Conservation (phyloP, 2,329 filamentous ascomycete species). For the Falciphora oryzae region DNA sequence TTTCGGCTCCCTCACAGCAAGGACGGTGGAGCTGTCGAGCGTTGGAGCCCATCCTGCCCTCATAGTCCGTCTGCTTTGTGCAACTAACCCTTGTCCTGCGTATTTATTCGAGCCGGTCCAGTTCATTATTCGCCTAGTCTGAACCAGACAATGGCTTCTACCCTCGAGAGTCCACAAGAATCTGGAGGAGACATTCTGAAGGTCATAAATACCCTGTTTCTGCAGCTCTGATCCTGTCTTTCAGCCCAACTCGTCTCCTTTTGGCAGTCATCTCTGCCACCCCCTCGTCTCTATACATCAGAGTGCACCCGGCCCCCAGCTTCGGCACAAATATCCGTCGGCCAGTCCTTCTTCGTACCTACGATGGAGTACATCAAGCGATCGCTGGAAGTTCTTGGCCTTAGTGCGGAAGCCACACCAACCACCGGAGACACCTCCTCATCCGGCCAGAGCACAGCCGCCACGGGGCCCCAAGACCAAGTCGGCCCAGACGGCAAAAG, state of each 20-base stretch:
- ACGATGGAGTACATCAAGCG: neutral
- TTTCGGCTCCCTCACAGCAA: neutral
- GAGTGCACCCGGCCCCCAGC: neutral
- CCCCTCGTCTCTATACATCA: neutral
- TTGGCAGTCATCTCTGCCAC: neutral
- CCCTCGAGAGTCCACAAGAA: neutral
- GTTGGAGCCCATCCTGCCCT: neutral
- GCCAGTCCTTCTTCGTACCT: neutral
- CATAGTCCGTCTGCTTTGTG: neutral
- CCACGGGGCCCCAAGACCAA: neutral
- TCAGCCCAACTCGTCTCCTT: too few species aligned
- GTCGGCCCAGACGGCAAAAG: neutral
- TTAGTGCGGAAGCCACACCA: too few species aligned
- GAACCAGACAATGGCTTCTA: neutral
- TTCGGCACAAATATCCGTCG: fast-evolving
- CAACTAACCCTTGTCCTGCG: neutral
- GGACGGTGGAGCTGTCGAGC: neutral
- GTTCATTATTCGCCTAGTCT: too few species aligned
- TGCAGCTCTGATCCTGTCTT: neutral
- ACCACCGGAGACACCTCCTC: neutral
- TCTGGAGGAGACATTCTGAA: neutral
- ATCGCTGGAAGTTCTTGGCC: neutral
- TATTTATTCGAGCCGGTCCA: neutral
- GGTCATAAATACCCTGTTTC: neutral
- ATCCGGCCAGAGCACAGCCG: neutral